These are phyloP conservation scores for Apiospora rasikravindrae DNA, from an alignment of 2,329 filamentous ascomycete species.

Conservation along the genomic window DNA sequence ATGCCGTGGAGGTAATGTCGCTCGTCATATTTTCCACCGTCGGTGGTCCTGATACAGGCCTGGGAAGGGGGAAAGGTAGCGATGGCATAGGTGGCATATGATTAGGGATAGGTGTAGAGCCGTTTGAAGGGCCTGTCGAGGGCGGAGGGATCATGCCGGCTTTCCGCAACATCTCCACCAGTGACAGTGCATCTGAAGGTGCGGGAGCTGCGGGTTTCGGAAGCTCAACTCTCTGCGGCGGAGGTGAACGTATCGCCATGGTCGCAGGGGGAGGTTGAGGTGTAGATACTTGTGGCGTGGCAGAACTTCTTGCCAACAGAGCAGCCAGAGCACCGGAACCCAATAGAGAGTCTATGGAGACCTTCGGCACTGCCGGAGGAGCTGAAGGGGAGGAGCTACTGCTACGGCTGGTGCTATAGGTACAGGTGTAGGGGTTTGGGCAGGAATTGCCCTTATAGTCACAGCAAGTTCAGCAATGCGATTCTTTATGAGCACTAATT, in stretches of 20 bases:
- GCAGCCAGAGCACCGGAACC: constrained; percentile 65
- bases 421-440: constrained; percentile 48
- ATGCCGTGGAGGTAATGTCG: constrained; percentile 65
- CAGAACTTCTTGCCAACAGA: constrained; percentile 60
- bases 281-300: constrained; percentile 53
- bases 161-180: constrained; percentile 71
- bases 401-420: constrained; percentile 42
- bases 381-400: constrained; percentile 44
- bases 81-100: constrained; percentile 39
- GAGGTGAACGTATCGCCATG: constrained; percentile 56
- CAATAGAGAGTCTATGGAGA: constrained; percentile 64
- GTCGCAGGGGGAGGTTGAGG: constrained; percentile 49
- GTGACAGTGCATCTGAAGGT: constrained; percentile 55
- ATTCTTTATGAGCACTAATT: constrained; percentile 82
- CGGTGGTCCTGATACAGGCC: constrained; percentile 38
- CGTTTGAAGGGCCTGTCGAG: constrained; percentile 29
- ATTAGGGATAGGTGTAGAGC: constrained; percentile 41
- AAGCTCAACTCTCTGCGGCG: constrained; percentile 47
- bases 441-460: constrained; percentile 59
- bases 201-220: constrained; percentile 42
- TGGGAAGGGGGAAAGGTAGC: constrained; percentile 43
- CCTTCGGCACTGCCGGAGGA: constrained; percentile 39
- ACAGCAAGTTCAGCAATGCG: constrained; percentile 81
- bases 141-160: constrained; percentile 66
- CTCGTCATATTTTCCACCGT: constrained; percentile 44